Base-by-base conservation (phyloP, 108 stramenopile species). In the Fistulifera solaris region DNA sequence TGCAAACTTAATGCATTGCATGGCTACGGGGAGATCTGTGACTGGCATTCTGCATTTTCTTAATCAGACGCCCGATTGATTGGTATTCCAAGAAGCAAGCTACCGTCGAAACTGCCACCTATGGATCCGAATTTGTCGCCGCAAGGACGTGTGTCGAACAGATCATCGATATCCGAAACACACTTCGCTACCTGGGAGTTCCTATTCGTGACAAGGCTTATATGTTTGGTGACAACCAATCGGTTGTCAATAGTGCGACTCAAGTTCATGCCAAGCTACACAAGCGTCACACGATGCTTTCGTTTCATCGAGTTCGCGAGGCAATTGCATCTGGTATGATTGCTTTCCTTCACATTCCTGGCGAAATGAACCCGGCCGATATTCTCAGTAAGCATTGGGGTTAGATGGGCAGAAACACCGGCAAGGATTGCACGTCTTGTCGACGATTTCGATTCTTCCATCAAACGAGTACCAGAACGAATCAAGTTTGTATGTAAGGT, bases 181-280 rank as follows among this genome's bases (percentile, higher is more conserved):
- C 66, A 23, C 42, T 71, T 3, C 46, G 66, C 14, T 45, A 43
- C 40, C 50, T 76, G 41, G 66, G 68, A 27, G 18, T 61, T 6
- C 58, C 58, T 39, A 5, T 74, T 13, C 28, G 51, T 27, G 68
- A 61, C 13, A 58, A 69, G 23, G 54, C 67, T 0, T 43, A 54
- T 15, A 38, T 76, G 19, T 72, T 52, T 26, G 67, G 75, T 22
- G 68, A 76, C 51, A 76, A 76, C 51, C 13, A 68, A 7, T 45
- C 38, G 43, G 71, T 77, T 16, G 43, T 65, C 18, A 50, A 41
- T 24, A 71, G 62, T 45, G n/a, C 24, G n/a, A 61, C 38, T 22
- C 10, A 38, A 5, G 56, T 24, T 6, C 58, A 67, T 43, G 6
- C 38, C 19, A 40, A 23, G n/a, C 54, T 61, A 7, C 22, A 19